These are phyloP conservation scores for Coemansia biformis DNA, from an alignment of 192 early-diverging fungal species.

Conservation along the genomic window DNA sequence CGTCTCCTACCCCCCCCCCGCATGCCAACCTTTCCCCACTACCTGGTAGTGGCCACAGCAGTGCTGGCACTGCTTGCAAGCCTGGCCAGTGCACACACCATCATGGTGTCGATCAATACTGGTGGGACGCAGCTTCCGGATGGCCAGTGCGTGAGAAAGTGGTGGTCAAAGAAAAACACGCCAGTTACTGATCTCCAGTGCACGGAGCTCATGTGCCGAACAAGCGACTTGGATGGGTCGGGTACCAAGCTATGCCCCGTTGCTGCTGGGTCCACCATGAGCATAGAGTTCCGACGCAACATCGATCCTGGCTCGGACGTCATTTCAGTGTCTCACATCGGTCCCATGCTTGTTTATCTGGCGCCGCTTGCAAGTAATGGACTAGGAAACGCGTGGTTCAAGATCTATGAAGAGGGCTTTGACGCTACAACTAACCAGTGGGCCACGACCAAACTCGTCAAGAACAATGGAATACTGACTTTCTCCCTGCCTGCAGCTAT, in stretches of 20 bases:
- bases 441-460: conserved; percentile 15
- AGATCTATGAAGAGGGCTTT: conserved; percentile 18
- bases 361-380: conserved; percentile 15
- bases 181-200: conserved; percentile 6
- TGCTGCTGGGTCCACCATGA: conserved; percentile 6
- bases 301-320: neutral
- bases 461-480: conserved; percentile 5
- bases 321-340: conserved; percentile 15
- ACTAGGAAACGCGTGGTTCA: conserved; percentile 10
- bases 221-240: neutral
- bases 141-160: too few relatives aligned
- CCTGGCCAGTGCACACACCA: too few relatives aligned
- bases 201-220: conserved; percentile 17
- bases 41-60: too few relatives aligned
- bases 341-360: conserved; percentile 15
- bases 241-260: conserved; percentile 9
- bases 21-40: too few relatives aligned
- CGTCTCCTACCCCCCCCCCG: too few relatives aligned
- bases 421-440: conserved; percentile 2
- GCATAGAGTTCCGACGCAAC: conserved; percentile 6
- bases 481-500: conserved; percentile 15
- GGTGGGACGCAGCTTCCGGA: too few relatives aligned
- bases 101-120: too few relatives aligned
- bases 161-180: neutral
- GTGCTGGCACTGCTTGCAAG: too few relatives aligned